Percentiles rank a stretch among this genome's conserved stretches.
Evolutionary conservation across 2,329 filamentous ascomycete species (phyloP).

Genomic region (Alternaria sp.): DNA sequence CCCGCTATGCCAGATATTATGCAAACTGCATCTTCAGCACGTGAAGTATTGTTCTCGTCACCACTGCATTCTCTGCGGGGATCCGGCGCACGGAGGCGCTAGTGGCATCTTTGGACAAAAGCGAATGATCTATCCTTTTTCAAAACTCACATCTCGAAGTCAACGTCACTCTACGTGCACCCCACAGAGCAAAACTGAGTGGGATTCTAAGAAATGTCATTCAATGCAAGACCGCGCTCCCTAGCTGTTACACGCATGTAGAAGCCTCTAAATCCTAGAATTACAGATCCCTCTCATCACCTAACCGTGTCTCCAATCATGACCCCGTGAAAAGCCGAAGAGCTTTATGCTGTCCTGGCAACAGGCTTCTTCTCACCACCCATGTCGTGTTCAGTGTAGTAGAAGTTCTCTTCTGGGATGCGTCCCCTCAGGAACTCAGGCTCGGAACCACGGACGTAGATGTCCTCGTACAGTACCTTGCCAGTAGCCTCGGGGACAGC

Average conservation of each 20-base stretch:
- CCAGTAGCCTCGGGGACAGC: conserved; percentile 75
- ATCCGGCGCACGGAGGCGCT: neutral
- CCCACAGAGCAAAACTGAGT: neutral
- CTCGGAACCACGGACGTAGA: conserved; percentile 89
- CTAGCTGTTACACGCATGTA: conserved; percentile 19
- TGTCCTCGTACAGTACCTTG: conserved; percentile 93
- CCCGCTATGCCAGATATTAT: neutral
- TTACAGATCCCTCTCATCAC: conserved; percentile 24
- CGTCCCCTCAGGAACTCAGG: conserved; percentile 86
- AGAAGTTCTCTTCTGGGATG: conserved; percentile 91
- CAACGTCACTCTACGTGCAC: neutral
- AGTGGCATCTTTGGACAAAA: neutral
- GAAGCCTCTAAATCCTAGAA: conserved; percentile 32
- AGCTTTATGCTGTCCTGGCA: conserved; percentile 39
- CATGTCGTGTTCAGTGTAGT: conserved; percentile 61
- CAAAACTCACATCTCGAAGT: neutral
- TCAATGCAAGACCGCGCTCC: conserved; percentile 12
- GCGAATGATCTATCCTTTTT: neutral
- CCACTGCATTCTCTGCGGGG: neutral
- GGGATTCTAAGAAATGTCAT: conserved; percentile 1
- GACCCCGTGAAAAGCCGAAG: neutral
- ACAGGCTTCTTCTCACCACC: conserved; percentile 42
- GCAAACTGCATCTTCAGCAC: neutral
- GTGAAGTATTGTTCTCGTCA: neutral
- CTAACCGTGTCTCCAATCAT: neutral